Conservation (phyloP, 1,284 basidiomycete species). For the Trichosporon sp. region DNA sequence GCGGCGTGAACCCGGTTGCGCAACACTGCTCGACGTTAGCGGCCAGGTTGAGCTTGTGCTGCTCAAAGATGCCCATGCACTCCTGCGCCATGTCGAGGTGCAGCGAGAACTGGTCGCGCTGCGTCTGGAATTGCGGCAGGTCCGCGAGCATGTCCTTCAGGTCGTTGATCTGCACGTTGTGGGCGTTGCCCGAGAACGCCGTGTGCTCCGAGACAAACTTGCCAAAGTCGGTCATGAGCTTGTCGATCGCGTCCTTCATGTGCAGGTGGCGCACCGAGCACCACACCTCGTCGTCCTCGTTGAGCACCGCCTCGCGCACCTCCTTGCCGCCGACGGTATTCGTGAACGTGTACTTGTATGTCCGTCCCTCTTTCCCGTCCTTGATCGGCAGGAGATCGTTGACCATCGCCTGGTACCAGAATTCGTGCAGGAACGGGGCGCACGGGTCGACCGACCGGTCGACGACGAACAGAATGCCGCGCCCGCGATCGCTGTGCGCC, state of each 20-base stretch:
- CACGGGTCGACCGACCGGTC: constrained; percentile 92
- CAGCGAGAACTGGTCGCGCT: constrained; percentile 90
- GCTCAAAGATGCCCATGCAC: constrained; percentile 91
- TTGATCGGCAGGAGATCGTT: constrained; percentile 88
- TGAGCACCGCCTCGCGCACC: constrained; percentile 76
- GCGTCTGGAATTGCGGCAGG: constrained; percentile 91
- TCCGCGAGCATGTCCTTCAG: constrained; percentile 99
- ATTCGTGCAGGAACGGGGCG: constrained; percentile 91
- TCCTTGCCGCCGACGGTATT: constrained; percentile 71
- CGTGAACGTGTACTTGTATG: constrained; percentile 86
- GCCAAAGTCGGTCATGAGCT: constrained; percentile 89
- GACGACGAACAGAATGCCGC: constrained; percentile 81
- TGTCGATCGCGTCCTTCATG: constrained; percentile 97
- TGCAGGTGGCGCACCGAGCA: constrained; percentile 90
- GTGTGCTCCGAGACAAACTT: constrained; percentile 89
- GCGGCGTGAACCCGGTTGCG: constrained; percentile 79
- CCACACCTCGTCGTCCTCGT: constrained; percentile 87
- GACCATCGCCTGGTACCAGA: constrained; percentile 98
- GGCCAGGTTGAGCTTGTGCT: constrained; percentile 74
- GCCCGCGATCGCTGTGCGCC: constrained; percentile 52
- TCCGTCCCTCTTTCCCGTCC: constrained; percentile 60
- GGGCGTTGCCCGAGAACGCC: constrained; percentile 65
- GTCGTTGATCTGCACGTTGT: constrained; percentile 77
- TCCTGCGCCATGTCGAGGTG: constrained; percentile 97
- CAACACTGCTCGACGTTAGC: constrained; percentile 94